Conservation (phyloP, 1,284 basidiomycete genomes). For the Fomes fomentarius region DNA sequence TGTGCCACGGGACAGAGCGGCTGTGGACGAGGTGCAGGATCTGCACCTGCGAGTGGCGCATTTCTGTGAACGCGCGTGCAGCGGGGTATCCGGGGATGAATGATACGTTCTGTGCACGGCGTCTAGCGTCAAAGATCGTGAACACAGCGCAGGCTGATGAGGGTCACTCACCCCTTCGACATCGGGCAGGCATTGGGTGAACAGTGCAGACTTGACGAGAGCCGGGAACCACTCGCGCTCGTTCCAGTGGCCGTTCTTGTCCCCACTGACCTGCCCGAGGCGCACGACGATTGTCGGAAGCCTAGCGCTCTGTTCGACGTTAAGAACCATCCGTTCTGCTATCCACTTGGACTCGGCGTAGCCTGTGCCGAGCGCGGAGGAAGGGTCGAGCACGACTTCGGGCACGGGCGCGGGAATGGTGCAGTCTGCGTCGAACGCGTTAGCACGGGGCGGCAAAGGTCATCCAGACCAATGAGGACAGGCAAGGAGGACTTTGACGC, state of each 20-base stretch:
- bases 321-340: slow-evolving; percentile 35
- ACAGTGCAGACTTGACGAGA: slow-evolving; percentile 5
- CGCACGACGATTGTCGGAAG: slow-evolving; percentile 38
- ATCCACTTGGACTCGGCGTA: slow-evolving; percentile 47
- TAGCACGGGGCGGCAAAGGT: neutral
- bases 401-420: slow-evolving; percentile 5
- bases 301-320: slow-evolving; percentile 19
- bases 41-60: slow-evolving; percentile 14
- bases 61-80: slow-evolving; percentile 24
- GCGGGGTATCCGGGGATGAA: slow-evolving; percentile 30
- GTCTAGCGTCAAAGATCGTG: neutral
- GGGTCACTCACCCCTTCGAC: slow-evolving; percentile 1
- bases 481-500: neutral
- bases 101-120: slow-evolving; percentile 12
- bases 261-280: slow-evolving; percentile 47
- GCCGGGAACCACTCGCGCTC: slow-evolving; percentile 47
- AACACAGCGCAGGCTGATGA: neutral
- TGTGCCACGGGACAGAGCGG: slow-evolving; percentile 16
- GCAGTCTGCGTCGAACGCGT: slow-evolving; percentile 5
- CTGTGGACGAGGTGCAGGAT: slow-evolving; percentile 21
- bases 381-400: slow-evolving; percentile 23
- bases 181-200: slow-evolving; percentile 4
- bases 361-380: slow-evolving; percentile 35
- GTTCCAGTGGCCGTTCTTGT: slow-evolving; percentile 44
- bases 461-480: neutral